A percentile compares a stretch with the other conserved stretches of the same genome.
Conservation (phyloP, 1,139 yeast species). For the Zygosaccharomyces pseudobailii region DNA sequence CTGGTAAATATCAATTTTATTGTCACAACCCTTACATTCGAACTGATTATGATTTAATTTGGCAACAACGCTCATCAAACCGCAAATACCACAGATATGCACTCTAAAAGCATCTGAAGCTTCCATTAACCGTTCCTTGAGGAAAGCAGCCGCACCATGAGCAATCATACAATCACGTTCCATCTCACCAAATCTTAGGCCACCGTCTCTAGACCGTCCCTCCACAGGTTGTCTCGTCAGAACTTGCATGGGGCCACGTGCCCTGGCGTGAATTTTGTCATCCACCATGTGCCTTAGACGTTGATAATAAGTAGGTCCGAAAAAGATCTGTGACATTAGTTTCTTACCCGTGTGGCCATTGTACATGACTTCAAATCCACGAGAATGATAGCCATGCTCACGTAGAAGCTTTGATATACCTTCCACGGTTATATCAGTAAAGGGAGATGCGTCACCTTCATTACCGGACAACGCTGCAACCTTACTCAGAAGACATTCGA, state of each 20-base stretch:
- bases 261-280: conserved; percentile 98
- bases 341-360: conserved; percentile 98
- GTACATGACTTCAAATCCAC: conserved; percentile 98
- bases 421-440: conserved; percentile 96
- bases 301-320: conserved; percentile 98
- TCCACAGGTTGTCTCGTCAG: conserved; percentile 98
- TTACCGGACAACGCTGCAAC: conserved; percentile 92
- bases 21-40: conserved; percentile 97
- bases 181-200: conserved; percentile 99
- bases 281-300: conserved; percentile 99
- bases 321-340: conserved; percentile 95
- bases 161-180: conserved; percentile 99
- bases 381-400: conserved; percentile 94
- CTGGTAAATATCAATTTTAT: conserved; percentile 96
- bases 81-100: conserved; percentile 97
- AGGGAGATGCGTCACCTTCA: conserved; percentile 99
- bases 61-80: conserved; percentile 96
- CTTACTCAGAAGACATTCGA: conserved; percentile 93
- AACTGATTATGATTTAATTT: conserved; percentile 94
- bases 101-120: conserved; percentile 98
- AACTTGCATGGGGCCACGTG: conserved; percentile 98
- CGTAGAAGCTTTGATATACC: conserved; percentile 87
- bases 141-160: conserved; percentile 97
- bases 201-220: conserved; percentile 99
- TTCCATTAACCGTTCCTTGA: conserved; percentile 96